Base-by-base conservation (phyloP, 192 early-diverging fungal genomes). In the Jimgerdemannia flammicorona region DNA sequence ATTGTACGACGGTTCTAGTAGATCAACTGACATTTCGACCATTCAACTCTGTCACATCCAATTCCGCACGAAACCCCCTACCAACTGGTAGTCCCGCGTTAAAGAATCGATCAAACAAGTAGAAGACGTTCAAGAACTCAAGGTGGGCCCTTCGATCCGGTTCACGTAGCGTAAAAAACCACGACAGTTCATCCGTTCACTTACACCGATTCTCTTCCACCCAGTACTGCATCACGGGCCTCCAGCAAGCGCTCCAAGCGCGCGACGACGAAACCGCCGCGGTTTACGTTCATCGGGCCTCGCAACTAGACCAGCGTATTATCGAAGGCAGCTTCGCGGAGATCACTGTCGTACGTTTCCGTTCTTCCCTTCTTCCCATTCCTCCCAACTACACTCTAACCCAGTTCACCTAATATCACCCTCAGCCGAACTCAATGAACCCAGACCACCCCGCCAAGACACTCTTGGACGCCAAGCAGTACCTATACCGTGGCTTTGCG, bases 111-210 rank as follows among this genome's bases (percentile, higher is more conserved):
- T 95, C 7, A 68, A 71, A 39, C 87, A 92, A 29, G 91, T 95
- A 1, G 91, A 92, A 64, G 91, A 94, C 66, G 88, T 95, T 14
- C 88, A 90, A 71, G 91, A 94, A 63, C 78, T 90, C 19, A 91
- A 91, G 0, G 81, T 86, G 19, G 67, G 67, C 84, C 41, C 74
- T 86, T 10, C 6, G 67, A 68, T 68, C 7, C 67, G 19, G 19
- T 68, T 68, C 6, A 68, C 6, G 9, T 41, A 9, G 67, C 6
- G 67, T 68, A 0, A 68, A 6, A 59, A 59, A 59, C 49, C 14
- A 14, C 6, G 2, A 59, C 14, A 59, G n/a, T 59, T 59, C 29
- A 29, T 59, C 49, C 49, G 14, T 59, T 14, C 49, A 10, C 6
- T 10, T 59, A 59, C 6, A 6, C 14, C 6, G 8, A 59, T 59